A percentile compares a stretch with the other conserved stretches of the same genome.
Evolutionary conservation across 768 basidiomycete genomes (phyloP).

Genomic region (Collybiopsis confluens): DNA sequence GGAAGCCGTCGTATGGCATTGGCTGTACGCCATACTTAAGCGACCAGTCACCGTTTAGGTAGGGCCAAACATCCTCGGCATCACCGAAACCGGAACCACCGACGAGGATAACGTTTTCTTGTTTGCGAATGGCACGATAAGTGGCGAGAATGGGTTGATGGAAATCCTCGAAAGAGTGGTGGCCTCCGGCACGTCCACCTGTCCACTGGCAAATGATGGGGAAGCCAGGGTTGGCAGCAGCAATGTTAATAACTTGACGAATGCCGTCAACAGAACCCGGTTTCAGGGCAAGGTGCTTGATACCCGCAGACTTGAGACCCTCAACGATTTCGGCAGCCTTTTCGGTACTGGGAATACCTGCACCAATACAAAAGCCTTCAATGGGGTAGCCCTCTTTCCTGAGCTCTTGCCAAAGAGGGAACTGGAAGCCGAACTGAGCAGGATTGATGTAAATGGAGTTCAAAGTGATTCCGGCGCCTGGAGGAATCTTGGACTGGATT

Average conservation of each 20-base stretch:
- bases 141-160: constrained; percentile 92
- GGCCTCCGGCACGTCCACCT: constrained; percentile 96
- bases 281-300: constrained; percentile 97
- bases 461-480: constrained; percentile 88
- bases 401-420: constrained; percentile 98
- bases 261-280: constrained; percentile 98
- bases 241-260: constrained; percentile 95
- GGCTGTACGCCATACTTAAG: constrained; percentile 79
- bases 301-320: constrained; percentile 75
- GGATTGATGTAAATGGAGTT: constrained; percentile 99
- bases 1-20: constrained; percentile 98
- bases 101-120: constrained; percentile 84
- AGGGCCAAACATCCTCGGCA: constrained; percentile 94
- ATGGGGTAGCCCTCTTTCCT: constrained; percentile 90
- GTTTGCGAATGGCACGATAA: constrained; percentile 85
- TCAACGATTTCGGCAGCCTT: constrained; percentile 96
- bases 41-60: constrained; percentile 95
- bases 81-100: constrained; percentile 96
- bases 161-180: constrained; percentile 98
- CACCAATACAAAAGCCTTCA: constrained; percentile 99
- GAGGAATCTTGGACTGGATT: constrained; percentile 79
- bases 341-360: constrained; percentile 94
- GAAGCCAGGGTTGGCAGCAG: constrained; percentile 89
- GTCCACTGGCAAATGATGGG: constrained; percentile 99
- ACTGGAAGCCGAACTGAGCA: constrained; percentile 94